phyloP scores from a whole-genome alignment of 352 stramenopile species.

The Peronospora tabacina region DNA sequence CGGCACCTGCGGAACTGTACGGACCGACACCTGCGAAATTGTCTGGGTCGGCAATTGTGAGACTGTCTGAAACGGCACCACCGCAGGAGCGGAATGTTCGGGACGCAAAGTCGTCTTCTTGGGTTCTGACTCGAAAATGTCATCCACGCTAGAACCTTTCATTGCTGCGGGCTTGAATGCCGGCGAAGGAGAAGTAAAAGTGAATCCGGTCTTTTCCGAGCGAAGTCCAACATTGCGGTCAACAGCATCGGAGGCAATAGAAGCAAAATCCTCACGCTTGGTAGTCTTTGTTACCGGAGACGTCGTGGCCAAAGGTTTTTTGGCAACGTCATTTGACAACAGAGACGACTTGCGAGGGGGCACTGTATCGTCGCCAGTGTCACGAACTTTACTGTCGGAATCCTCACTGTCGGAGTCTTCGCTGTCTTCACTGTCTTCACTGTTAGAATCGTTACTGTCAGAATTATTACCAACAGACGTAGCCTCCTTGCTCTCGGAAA shows the following conservation, averaged over 20 bases:
- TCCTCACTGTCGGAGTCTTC: conserved; percentile 2
- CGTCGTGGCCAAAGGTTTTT: conserved; percentile 15
- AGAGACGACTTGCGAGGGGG: conserved; percentile 4
- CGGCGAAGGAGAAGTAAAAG: conserved; percentile 2
- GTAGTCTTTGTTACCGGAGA: conserved; percentile 20
- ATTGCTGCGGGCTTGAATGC: conserved; percentile 8
- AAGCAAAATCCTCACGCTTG: conserved; percentile 6
- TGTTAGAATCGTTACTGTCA: not conserved
- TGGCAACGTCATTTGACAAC: conserved; percentile 11
- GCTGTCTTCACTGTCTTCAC: conserved; percentile 1
- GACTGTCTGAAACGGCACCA: not conserved
- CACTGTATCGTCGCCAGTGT: not conserved
- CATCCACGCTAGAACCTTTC: conserved; percentile 31
- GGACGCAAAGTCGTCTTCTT: conserved; percentile 15
- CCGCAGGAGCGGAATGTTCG: conserved; percentile 4
- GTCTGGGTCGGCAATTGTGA: too few relatives aligned
- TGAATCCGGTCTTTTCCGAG: conserved; percentile 11
- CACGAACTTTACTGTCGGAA: conserved; percentile 11
- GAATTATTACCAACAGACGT: too few relatives aligned
- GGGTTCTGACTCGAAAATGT: conserved; percentile 15
- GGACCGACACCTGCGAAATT: too few relatives aligned
- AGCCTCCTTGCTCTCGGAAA: too few relatives aligned
- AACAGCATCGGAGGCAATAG: not conserved
- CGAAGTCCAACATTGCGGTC: not conserved
- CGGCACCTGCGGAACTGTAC: too few relatives aligned